phyloP scores from a whole-genome alignment of 768 basidiomycete species.

The Phanerochaete carnosa region DNA sequence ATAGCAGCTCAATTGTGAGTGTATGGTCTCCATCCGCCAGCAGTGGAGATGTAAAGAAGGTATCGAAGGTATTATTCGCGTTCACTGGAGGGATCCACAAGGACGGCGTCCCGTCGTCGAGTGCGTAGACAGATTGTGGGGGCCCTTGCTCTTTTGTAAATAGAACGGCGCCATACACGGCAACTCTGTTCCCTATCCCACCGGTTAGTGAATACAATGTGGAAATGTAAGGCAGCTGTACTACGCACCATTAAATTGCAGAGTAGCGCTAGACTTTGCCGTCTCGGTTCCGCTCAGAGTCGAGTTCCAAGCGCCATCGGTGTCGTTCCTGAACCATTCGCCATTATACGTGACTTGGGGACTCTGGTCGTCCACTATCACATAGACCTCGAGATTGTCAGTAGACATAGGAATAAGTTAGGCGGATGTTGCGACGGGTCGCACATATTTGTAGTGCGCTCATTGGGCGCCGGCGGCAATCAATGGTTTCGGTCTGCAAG shows the following conservation, averaged over 20 bases:
- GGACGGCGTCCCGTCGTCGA: slow-evolving; percentile 15
- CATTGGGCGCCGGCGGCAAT: neutral
- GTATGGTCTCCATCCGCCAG: slow-evolving; percentile 15
- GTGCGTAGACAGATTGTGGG: slow-evolving; percentile 8
- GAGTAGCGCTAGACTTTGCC: neutral
- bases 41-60: slow-evolving; percentile 15
- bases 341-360: slow-evolving; percentile 1
- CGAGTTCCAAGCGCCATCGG: slow-evolving; percentile 1
- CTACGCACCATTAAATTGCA: slow-evolving; percentile 7
- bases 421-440: neutral
- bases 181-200: slow-evolving; percentile 15
- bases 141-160: neutral
- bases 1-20: slow-evolving; percentile 15
- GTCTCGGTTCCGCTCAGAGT: neutral
- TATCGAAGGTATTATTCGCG: neutral
- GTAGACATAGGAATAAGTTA: neutral
- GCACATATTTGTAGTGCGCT: neutral
- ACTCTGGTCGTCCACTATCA: slow-evolving; percentile 13
- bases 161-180: slow-evolving; percentile 15
- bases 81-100: slow-evolving; percentile 5
- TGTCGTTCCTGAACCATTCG: neutral
- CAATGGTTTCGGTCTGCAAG: neutral
- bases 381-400: neutral
- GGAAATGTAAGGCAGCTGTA: neutral
- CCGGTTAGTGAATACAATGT: neutral